These are phyloP conservation scores for Cercospora citrullina DNA, from an alignment of 2,329 filamentous ascomycete genomes.

Conservation along the genomic window DNA sequence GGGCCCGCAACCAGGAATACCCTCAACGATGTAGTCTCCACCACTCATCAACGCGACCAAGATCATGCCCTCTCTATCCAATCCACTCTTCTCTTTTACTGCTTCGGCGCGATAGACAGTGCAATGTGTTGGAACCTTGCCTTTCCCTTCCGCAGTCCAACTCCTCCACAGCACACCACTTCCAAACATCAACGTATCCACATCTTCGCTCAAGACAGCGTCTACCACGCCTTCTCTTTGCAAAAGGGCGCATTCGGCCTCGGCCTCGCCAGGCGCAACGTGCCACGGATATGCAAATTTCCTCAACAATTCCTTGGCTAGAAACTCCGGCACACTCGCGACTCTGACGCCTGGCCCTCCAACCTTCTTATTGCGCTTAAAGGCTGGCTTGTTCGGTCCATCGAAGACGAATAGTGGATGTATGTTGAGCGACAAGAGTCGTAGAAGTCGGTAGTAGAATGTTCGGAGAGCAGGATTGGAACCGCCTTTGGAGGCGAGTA, in stretches of 20 bases:
- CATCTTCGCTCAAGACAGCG: constrained; percentile 92
- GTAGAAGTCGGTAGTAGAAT: constrained; percentile 85
- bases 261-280: constrained; percentile 89
- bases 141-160: constrained; percentile 72
- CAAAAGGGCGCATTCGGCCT: constrained; percentile 89
- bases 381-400: constrained; percentile 76
- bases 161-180: constrained; percentile 47
- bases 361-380: constrained; percentile 81
- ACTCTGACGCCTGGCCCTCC: constrained; percentile 60
- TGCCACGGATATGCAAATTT: constrained; percentile 83
- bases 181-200: constrained; percentile 60
- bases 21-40: constrained; percentile 88
- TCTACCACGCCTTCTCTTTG: constrained; percentile 83
- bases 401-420: constrained; percentile 90
- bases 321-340: constrained; percentile 66
- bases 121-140: constrained; percentile 77
- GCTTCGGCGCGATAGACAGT: constrained; percentile 70
- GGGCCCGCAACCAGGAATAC: constrained; percentile 81
- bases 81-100: constrained; percentile 56
- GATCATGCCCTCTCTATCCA: constrained; percentile 88
- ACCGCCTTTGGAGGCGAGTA: constrained; percentile 79
- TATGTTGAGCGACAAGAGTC: constrained; percentile 73
- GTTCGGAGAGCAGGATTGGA: constrained; percentile 87
- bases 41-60: constrained; percentile 92
- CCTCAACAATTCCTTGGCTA: constrained; percentile 79